A percentile compares a stretch with the other conserved stretches of the same genome.
phyloP scores from a whole-genome alignment of 345 rosid genomes.

The Boechera retrofracta region DNA sequence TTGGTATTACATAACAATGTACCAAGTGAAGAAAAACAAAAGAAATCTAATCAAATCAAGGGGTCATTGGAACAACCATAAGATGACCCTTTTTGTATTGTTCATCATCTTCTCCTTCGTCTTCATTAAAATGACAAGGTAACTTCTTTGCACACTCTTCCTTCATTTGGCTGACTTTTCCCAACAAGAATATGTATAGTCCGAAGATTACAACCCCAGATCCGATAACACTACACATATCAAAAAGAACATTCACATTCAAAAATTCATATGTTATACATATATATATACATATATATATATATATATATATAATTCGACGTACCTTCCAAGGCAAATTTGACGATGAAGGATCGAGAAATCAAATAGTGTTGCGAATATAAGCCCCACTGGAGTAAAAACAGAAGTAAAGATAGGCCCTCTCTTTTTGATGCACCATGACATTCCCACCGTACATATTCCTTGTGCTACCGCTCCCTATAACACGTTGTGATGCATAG shows the following conservation, averaged over 20 bases:
- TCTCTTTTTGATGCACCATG: slow-evolving; percentile 47
- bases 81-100: slow-evolving; percentile 39
- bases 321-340: slow-evolving; percentile 43
- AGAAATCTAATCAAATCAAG: slow-evolving; percentile 10
- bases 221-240: slow-evolving; percentile 42
- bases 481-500: not conserved
- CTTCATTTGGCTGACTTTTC: slow-evolving; percentile 40
- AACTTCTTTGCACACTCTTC: slow-evolving; percentile 31
- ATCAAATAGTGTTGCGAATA: slow-evolving; percentile 49
- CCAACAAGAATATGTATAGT: slow-evolving; percentile 45
- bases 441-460: slow-evolving; percentile 48
- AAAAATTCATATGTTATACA: not conserved
- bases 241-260: not conserved
- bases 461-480: slow-evolving; percentile 51
- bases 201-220: slow-evolving; percentile 43
- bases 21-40: too few species aligned
- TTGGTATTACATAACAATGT: too few species aligned
- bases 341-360: slow-evolving; percentile 45
- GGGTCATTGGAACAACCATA: slow-evolving; percentile 49
- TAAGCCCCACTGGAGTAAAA: slow-evolving; percentile 47
- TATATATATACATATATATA: too few species aligned
- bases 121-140: slow-evolving; percentile 27
- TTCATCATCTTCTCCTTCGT: slow-evolving; percentile 38
- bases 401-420: slow-evolving; percentile 50
- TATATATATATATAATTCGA: not conserved